These are phyloP conservation scores for Candida palmyrensis DNA, from an alignment of 805 yeast genomes.

Conservation along the genomic window DNA sequence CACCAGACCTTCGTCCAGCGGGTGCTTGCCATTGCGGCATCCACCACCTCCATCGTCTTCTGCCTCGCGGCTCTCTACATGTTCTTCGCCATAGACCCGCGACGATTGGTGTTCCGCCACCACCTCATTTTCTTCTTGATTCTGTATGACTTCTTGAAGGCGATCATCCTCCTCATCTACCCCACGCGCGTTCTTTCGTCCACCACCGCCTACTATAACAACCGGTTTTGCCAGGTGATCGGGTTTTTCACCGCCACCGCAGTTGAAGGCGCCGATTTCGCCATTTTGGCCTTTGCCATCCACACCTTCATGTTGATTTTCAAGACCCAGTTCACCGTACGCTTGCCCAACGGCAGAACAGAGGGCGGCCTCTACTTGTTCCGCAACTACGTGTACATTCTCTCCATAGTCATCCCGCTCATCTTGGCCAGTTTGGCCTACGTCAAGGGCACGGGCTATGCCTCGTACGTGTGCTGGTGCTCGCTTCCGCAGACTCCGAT, in stretches of 20 bases:
- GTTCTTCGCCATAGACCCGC: constrained; percentile 58
- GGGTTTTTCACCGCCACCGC: constrained; percentile 81
- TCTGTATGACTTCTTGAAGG: constrained; percentile 72
- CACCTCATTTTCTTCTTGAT: constrained; percentile 63
- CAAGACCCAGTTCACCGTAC: constrained; percentile 45
- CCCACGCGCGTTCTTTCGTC: constrained; percentile 53
- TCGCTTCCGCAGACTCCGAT: constrained; percentile 66
- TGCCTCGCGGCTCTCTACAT: constrained; percentile 61
- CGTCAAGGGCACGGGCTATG: constrained; percentile 49
- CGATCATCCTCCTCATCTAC: constrained; percentile 59
- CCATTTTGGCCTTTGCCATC: constrained; percentile 75
- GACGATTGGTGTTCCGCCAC: constrained; percentile 61
- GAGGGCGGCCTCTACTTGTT: constrained; percentile 73
- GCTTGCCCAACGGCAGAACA: constrained; percentile 30
- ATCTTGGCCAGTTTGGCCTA: constrained; percentile 71
- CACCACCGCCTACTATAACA: constrained; percentile 39
- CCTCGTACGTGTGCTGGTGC: constrained; percentile 69
- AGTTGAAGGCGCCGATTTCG: constrained; percentile 82
- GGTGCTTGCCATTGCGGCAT: constrained; percentile 32
- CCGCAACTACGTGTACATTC: constrained; percentile 53
- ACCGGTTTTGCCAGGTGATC: constrained; percentile 53
- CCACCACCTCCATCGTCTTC: constrained; percentile 31
- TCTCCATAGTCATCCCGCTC: constrained; percentile 57
- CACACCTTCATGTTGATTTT: constrained; percentile 76
- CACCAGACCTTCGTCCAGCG: constrained; percentile 27